Percentiles rank a stretch among this genome's conserved stretches.
These are phyloP conservation scores for Diplocarpon rosae DNA, from an alignment of 2,329 filamentous ascomycete genomes.

Conservation along the genomic window DNA sequence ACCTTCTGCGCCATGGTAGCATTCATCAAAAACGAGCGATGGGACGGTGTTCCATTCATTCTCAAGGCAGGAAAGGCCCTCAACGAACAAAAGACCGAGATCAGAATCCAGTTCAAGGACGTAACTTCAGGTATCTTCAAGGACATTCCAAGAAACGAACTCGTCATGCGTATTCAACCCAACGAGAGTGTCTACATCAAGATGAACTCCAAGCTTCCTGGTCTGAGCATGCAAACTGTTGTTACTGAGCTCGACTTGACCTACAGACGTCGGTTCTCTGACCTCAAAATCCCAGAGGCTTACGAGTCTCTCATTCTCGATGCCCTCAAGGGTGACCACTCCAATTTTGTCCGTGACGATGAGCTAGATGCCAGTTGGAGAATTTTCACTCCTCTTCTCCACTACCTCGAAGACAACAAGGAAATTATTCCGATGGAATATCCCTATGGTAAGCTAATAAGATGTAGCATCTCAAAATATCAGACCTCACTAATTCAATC, in stretches of 20 bases:
- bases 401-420: conserved; percentile 98
- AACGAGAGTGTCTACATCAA: conserved; percentile 99
- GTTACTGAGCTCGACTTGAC: conserved; percentile 97
- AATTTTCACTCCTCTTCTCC: conserved; percentile 92
- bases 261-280: conserved; percentile 95
- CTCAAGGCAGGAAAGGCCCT: conserved; percentile 98
- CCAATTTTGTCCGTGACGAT: conserved; percentile 96
- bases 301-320: conserved; percentile 97
- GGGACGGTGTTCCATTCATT: conserved; percentile 98
- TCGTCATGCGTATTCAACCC: conserved; percentile 97
- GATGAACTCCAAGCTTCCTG: conserved; percentile 99
- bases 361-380: conserved; percentile 97
- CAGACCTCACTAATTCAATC: conserved; percentile 1
- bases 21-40: conserved; percentile 99
- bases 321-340: conserved; percentile 97
- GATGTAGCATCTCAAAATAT: not conserved
- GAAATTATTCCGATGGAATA: conserved; percentile 99
- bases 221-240: conserved; percentile 98
- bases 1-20: conserved; percentile 96
- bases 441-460: conserved; percentile 64
- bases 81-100: conserved; percentile 99
- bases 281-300: conserved; percentile 97
- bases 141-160: conserved; percentile 97
- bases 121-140: conserved; percentile 99
- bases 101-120: conserved; percentile 98